Evolutionary conservation across 257 asterid genomes (phyloP).

Genomic region (Solanum medicagineum): DNA sequence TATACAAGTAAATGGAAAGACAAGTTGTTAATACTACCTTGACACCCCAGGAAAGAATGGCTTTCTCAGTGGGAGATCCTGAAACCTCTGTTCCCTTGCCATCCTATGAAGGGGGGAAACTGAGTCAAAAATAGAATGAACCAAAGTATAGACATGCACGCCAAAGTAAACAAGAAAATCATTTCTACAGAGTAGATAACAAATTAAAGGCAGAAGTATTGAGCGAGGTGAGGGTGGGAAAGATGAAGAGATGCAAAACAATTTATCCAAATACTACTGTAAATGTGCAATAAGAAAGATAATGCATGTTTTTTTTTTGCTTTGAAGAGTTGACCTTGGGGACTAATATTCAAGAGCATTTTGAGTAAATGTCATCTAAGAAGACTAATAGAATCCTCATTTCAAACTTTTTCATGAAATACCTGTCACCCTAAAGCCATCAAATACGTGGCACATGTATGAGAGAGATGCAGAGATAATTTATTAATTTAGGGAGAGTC

Average conservation of each 20-base stretch:
- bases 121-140: neutral
- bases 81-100: constrained; percentile 62
- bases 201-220: neutral
- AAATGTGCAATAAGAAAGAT: neutral
- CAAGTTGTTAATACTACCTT: constrained; percentile 32
- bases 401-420: neutral
- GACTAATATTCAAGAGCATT: neutral
- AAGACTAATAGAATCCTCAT: neutral
- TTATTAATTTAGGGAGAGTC: neutral
- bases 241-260: neutral
- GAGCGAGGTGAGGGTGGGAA: neutral
- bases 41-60: constrained; percentile 89
- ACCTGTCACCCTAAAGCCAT: neutral
- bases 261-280: neutral
- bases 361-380: neutral
- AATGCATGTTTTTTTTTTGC: neutral
- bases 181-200: neutral
- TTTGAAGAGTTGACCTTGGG: neutral
- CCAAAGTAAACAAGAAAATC: neutral
- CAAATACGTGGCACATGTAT: neutral
- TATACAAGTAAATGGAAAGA: neutral
- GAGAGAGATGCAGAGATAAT: neutral
- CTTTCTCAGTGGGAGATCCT: constrained; percentile 96
- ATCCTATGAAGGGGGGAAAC: constrained; percentile 25
- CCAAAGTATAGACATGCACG: neutral